phyloP scores from a whole-genome alignment of 106 monocot genomes.

The Cymbidium sinense region DNA sequence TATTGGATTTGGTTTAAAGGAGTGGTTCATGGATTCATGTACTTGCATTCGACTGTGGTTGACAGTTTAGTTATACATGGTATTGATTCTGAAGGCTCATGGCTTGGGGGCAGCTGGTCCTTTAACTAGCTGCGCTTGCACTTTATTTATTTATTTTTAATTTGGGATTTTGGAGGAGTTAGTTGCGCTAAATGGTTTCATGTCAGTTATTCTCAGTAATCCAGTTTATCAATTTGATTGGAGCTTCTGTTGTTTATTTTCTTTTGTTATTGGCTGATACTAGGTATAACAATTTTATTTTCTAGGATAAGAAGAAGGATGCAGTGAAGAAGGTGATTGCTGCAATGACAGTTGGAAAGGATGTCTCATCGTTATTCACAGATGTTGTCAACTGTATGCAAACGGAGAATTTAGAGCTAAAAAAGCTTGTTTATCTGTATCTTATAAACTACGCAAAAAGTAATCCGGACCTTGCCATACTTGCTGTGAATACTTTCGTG shows the following conservation, averaged over 20 bases:
- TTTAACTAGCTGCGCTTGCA: too few species aligned
- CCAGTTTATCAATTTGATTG: background rate
- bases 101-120: too few species aligned
- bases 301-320: conserved; percentile 98
- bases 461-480: conserved; percentile 98
- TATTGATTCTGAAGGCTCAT: too few species aligned
- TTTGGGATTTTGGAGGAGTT: background rate
- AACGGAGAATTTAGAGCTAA: conserved; percentile 95
- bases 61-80: too few species aligned
- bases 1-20: too few species aligned
- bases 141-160: background rate
- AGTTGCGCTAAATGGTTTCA: background rate
- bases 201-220: background rate
- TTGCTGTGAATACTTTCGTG: conserved; percentile 98
- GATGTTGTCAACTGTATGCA: conserved; percentile 99
- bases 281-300: background rate
- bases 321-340: conserved; percentile 99
- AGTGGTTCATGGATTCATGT: too few species aligned
- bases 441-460: conserved; percentile 99
- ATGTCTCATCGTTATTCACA: conserved; percentile 96
- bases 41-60: too few species aligned
- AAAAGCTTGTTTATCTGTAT: conserved; percentile 98
- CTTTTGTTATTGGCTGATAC: conserved; percentile 8
- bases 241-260: conserved; percentile 5
- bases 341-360: conserved; percentile 99